These are phyloP conservation scores for Trichoderma asperellum DNA, from an alignment of 2,329 filamentous ascomycete species.

Conservation along the genomic window DNA sequence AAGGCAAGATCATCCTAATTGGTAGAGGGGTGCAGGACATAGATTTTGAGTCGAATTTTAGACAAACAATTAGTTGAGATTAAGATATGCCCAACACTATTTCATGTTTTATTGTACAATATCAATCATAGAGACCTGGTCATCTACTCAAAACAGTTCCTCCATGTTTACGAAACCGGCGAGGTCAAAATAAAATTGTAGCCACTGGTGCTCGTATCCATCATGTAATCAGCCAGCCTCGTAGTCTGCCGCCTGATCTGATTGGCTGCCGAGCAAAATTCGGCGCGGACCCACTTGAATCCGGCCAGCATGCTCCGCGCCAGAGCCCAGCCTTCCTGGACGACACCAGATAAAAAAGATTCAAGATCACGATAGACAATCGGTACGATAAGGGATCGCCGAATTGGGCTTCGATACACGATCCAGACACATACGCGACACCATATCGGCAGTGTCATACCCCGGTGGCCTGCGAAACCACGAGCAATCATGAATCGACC, in stretches of 20 bases:
- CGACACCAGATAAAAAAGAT: slow-evolving; percentile 31
- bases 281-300: slow-evolving; percentile 48
- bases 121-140: neutral
- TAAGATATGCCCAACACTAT: too few relatives aligned
- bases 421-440: slow-evolving; percentile 30
- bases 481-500: slow-evolving; percentile 60
- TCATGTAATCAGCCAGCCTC: slow-evolving; percentile 22
- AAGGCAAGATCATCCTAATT: slow-evolving; percentile 67
- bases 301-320: slow-evolving; percentile 39
- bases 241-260: slow-evolving; percentile 29
- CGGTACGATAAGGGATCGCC: slow-evolving; percentile 19
- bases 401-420: slow-evolving; percentile 32
- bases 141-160: neutral
- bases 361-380: slow-evolving; percentile 17
- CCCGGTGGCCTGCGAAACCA: slow-evolving; percentile 35
- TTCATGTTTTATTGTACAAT: neutral
- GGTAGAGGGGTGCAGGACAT: slow-evolving; percentile 58
- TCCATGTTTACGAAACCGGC: neutral
- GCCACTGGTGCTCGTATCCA: neutral
- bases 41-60: slow-evolving; percentile 55
- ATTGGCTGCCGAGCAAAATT: slow-evolving; percentile 38
- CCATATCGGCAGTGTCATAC: slow-evolving; percentile 23
- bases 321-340: slow-evolving; percentile 36
- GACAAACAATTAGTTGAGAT: slow-evolving; percentile 34
- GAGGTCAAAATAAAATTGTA: neutral